These are phyloP conservation scores for Colletotrichum incanum DNA, from an alignment of 2,329 filamentous ascomycete genomes.

Conservation along the genomic window DNA sequence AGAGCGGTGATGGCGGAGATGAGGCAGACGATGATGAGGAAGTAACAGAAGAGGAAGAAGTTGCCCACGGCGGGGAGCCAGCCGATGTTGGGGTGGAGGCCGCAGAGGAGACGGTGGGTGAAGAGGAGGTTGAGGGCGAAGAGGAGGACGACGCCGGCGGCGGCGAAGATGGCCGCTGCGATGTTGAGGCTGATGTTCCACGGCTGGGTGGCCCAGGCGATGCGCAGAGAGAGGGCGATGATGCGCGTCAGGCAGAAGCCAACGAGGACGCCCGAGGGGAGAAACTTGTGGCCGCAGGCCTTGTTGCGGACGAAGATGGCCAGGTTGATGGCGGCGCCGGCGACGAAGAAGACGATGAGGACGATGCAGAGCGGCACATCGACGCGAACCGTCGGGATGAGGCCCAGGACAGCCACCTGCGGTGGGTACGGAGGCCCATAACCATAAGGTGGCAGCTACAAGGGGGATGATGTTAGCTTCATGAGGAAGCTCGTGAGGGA, in stretches of 20 bases:
- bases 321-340: constrained; percentile 71
- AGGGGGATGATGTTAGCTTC: background rate
- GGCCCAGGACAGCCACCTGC: constrained; percentile 67
- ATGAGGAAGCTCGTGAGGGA: background rate
- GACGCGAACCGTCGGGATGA: constrained; percentile 68
- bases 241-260: constrained; percentile 72
- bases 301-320: constrained; percentile 68
- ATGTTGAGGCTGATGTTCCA: constrained; percentile 62
- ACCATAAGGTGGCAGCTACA: constrained; percentile 39
- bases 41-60: constrained; percentile 72
- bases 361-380: constrained; percentile 78
- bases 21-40: constrained; percentile 71
- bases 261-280: constrained; percentile 71
- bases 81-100: constrained; percentile 79
- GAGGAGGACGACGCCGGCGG: constrained; percentile 81
- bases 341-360: constrained; percentile 72
- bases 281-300: constrained; percentile 69
- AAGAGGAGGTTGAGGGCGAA: constrained; percentile 87
- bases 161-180: constrained; percentile 79
- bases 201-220: constrained; percentile 66
- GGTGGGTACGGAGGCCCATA: constrained; percentile 58
- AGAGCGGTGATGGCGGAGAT: constrained; percentile 77
- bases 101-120: constrained; percentile 81
- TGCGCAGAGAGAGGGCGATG: constrained; percentile 66
- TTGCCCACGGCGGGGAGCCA: constrained; percentile 72